Conservation (phyloP, 148 eudicot genomes). For the Spergularia bocconei region DNA sequence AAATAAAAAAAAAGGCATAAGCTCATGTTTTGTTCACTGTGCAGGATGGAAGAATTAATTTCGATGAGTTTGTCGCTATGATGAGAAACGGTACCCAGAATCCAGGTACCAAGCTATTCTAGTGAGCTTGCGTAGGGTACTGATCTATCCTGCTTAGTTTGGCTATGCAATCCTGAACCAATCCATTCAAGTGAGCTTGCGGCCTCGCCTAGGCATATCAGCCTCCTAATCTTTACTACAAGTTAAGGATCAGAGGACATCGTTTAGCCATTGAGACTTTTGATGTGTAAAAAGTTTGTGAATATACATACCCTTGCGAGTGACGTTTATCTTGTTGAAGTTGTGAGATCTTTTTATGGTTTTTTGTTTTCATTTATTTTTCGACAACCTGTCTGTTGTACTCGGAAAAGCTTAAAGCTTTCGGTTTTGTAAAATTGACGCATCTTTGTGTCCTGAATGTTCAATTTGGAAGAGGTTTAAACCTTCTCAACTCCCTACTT, state of each 20-base stretch:
- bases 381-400: constrained; percentile 7
- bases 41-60: constrained; percentile 53
- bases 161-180: too few species aligned
- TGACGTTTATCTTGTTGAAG: constrained; percentile 16
- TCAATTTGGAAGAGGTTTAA: constrained; percentile 5
- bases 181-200: neutral
- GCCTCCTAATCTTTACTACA: neutral
- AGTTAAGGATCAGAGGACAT: constrained; percentile 14
- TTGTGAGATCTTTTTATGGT: constrained; percentile 15
- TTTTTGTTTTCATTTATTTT: neutral
- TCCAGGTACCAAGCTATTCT: constrained; percentile 8
- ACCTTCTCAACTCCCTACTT: neutral
- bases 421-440: constrained; percentile 10
- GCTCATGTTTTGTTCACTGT: neutral
- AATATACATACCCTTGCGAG: constrained; percentile 23
- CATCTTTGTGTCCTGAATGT: neutral
- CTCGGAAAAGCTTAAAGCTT: constrained; percentile 9
- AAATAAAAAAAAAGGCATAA: neutral
- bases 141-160: neutral
- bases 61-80: constrained; percentile 12
- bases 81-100: constrained; percentile 13
- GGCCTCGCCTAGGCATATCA: neutral
- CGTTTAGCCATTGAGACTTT: constrained; percentile 17
- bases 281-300: constrained; percentile 34
- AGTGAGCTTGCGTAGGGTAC: constrained; percentile 1